These are phyloP conservation scores for Cenchrus purpureus DNA, from an alignment of 176 grass and related monocot genomes.

Conservation along the genomic window DNA sequence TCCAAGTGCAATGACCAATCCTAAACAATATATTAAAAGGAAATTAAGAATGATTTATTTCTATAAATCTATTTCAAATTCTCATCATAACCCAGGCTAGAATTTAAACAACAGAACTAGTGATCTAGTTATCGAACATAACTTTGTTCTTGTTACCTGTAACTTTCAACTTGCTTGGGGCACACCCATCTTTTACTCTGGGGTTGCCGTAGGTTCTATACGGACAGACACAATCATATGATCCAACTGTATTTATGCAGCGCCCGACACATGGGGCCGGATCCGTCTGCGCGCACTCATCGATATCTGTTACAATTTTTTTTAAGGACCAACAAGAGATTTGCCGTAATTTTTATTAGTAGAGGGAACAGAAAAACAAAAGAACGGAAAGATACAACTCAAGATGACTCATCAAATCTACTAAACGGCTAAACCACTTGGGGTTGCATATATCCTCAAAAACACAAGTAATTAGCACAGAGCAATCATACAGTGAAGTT, in stretches of 20 bases:
- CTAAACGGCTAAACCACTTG: no score
- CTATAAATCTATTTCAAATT: not conserved
- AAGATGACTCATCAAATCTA: no score
- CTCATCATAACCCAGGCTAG: not conserved
- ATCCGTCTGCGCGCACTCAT: not conserved
- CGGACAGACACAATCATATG: not conserved
- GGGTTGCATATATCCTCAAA: not conserved
- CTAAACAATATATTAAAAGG: not conserved
- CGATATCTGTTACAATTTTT: not conserved
- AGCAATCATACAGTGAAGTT: not conserved
- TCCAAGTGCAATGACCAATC: conserved; percentile 23
- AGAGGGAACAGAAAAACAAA: no score
- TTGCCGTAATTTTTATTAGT: no score
- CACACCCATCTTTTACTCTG: conserved; percentile 11
- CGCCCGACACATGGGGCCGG: not conserved
- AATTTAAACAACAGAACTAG: not conserved
- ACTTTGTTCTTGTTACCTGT: not conserved
- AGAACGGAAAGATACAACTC: no score
- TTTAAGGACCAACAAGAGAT: no score
- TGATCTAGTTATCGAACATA: not conserved
- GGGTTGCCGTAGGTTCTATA: not conserved
- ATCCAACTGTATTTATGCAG: conserved; percentile 21
- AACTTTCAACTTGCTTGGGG: conserved; percentile 1
- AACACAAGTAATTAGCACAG: not conserved
- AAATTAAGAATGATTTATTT: not conserved